Evolutionary conservation across 2,329 filamentous ascomycete genomes (phyloP).

Genomic region (Penicillium hesseltinei): DNA sequence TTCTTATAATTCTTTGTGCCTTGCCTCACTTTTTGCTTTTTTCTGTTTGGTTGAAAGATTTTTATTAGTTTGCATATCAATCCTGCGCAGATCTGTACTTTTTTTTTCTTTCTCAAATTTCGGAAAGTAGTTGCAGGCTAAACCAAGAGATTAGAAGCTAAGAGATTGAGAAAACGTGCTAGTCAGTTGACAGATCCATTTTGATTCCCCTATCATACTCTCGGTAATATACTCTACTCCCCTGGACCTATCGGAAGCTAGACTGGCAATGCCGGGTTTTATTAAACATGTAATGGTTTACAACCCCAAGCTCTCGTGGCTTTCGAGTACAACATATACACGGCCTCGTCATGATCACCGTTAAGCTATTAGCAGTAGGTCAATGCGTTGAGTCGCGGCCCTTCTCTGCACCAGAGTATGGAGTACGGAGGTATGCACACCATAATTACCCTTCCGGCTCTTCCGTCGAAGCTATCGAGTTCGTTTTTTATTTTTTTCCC

Average conservation of each 20-base stretch:
- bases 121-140: not conserved
- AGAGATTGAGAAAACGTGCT: not conserved
- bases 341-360: conserved; percentile 18
- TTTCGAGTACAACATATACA: conserved; percentile 10
- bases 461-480: conserved; percentile 18
- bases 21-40: conserved; percentile 11
- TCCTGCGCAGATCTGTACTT: conserved; percentile 8
- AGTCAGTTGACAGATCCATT: conserved; percentile 21
- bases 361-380: conserved; percentile 19
- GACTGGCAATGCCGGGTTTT: not conserved
- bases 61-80: conserved; percentile 3
- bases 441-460: conserved; percentile 21
- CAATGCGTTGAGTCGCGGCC: conserved; percentile 21
- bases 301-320: not conserved
- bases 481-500: not conserved
- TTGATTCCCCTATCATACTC: not conserved
- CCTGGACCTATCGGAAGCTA: conserved; percentile 6
- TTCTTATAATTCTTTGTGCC: not conserved
- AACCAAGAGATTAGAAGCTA: not conserved
- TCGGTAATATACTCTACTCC: not conserved
- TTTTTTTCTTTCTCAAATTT: not conserved
- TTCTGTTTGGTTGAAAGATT: conserved; percentile 6
- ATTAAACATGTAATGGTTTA: not conserved
- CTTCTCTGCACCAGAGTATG: conserved; percentile 10
- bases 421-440: conserved; percentile 16